A percentile compares a stretch with the other conserved stretches of the same genome.
Conservation (phyloP, 768 basidiomycete species). For the Boletus huronensis region DNA sequence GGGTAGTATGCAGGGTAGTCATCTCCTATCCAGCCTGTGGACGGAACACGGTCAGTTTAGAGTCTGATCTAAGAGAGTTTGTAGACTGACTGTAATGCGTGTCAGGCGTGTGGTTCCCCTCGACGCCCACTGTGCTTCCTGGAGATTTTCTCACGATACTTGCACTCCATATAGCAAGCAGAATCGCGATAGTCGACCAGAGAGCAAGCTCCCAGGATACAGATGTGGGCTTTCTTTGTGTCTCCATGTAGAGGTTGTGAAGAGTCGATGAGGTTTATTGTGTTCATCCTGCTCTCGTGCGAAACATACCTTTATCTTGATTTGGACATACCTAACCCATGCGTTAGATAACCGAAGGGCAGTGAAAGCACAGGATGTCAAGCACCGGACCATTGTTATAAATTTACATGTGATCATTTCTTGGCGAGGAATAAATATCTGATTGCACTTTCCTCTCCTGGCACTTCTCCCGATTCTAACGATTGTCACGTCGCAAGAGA, state of each 20-base stretch:
- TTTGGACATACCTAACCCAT: constrained; percentile 1
- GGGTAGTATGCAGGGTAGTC: constrained; percentile 28
- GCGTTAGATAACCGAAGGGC: neutral
- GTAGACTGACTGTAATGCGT: constrained; percentile 18
- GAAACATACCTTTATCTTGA: constrained; percentile 1
- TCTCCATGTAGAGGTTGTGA: constrained; percentile 10
- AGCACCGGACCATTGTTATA: neutral
- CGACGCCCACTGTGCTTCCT: too few relatives aligned
- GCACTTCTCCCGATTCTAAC: neutral
- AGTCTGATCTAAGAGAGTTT: neutral
- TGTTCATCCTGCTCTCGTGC: neutral
- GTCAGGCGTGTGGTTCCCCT: neutral
- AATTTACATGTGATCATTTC: neutral
- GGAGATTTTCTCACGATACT: constrained; percentile 1
- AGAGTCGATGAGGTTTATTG: neutral
- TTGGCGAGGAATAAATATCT: constrained; percentile 5
- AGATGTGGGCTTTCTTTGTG: constrained; percentile 2
- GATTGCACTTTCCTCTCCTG: neutral
- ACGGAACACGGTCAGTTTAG: neutral
- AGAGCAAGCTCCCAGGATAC: constrained; percentile 18
- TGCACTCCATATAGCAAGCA: constrained; percentile 23
- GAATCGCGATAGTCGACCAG: constrained; percentile 18
- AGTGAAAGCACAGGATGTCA: constrained; percentile 7
- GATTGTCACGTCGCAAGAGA: neutral
- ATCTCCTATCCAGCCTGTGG: constrained; percentile 25